phyloP scores from a whole-genome alignment of 257 asterid genomes.

The Fraxinus cuspidata region DNA sequence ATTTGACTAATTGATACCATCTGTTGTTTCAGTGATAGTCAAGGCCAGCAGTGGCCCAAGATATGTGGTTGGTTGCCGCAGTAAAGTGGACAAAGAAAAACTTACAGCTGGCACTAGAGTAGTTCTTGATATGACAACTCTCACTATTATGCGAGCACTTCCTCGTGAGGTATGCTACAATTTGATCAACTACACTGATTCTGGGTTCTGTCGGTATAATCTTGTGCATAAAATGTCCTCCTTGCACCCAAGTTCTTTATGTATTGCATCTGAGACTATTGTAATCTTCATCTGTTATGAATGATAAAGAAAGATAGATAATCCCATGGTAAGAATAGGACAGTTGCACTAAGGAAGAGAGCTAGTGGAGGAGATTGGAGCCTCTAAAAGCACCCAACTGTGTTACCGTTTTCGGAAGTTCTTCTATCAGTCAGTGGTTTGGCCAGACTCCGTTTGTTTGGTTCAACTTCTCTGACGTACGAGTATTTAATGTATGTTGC shows the following conservation, averaged over 20 bases:
- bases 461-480: not conserved
- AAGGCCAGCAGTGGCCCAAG: constrained; percentile 42
- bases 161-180: constrained; percentile 50
- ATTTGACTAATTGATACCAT: not conserved
- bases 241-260: too few species aligned
- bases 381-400: too few species aligned
- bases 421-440: too few species aligned
- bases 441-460: too few species aligned
- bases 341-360: too few species aligned
- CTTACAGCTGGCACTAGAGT: constrained; percentile 60
- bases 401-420: too few species aligned
- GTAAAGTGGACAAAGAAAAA: constrained; percentile 58
- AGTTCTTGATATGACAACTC: constrained; percentile 66
- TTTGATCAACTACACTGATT: not conserved
- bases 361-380: too few species aligned
- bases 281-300: too few species aligned
- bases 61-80: constrained; percentile 61
- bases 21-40: constrained; percentile 34
- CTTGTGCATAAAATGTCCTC: not conserved
- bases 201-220: constrained; percentile 2
- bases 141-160: constrained; percentile 61
- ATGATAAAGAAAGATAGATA: too few species aligned
- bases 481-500: constrained; percentile 27
- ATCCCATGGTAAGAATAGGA: too few species aligned
- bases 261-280: too few species aligned